Percentiles rank a stretch among this genome's conserved stretches.
Conservation (phyloP, 257 asterid genomes). For the Scutellaria minor region DNA sequence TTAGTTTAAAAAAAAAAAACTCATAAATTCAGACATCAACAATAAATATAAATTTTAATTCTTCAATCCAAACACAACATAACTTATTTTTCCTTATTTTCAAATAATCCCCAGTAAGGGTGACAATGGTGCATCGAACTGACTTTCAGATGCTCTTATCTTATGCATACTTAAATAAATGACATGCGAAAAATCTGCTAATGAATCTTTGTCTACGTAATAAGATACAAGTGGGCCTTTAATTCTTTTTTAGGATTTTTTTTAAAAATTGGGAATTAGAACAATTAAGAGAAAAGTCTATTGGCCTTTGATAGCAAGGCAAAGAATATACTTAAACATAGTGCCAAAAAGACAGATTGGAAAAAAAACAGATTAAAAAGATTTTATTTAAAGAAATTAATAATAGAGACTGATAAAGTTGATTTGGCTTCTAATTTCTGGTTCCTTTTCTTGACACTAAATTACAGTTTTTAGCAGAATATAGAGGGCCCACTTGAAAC, state of each 20-base stretch:
- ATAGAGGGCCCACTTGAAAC: conserved; percentile 9
- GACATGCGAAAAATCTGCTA: not conserved
- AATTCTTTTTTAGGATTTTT: not conserved
- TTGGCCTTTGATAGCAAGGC: conserved; percentile 11
- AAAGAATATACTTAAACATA: conserved; percentile 23
- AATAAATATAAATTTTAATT: too few relatives aligned
- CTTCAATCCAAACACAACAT: too few relatives aligned
- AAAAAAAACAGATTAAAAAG: not conserved
- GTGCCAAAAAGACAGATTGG: conserved; percentile 16
- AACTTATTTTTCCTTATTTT: too few relatives aligned
- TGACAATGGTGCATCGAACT: too few relatives aligned
- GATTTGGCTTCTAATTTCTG: not conserved
- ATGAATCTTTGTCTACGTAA: conserved; percentile 16
- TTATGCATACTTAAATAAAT: not conserved
- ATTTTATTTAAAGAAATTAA: not conserved
- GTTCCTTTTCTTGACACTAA: not conserved
- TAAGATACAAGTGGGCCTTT: conserved; percentile 5
- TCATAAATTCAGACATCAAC: too few relatives aligned
- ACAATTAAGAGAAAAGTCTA: not conserved
- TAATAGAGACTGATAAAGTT: not conserved
- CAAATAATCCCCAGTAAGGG: too few relatives aligned
- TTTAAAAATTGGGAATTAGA: not conserved
- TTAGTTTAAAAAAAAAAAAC: too few relatives aligned
- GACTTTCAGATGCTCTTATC: too few relatives aligned
- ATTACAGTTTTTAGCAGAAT: not conserved